Percentiles rank a stretch among this genome's conserved stretches.
These are phyloP conservation scores for Chrysanthemum makinoi DNA, from an alignment of 129 eudicot species.

Conservation along the genomic window DNA sequence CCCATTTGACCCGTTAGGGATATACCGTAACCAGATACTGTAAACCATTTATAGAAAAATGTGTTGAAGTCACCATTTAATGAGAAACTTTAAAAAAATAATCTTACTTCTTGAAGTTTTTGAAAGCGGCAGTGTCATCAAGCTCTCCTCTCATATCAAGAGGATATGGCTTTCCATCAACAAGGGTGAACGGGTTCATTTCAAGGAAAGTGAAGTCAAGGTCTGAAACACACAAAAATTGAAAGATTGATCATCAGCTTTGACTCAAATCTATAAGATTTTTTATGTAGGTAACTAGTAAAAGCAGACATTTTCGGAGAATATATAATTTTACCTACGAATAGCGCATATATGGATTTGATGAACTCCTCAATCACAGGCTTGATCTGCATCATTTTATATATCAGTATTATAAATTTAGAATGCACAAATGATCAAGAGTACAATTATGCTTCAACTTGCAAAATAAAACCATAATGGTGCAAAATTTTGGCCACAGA, in stretches of 20 bases:
- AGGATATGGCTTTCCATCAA: conserved; percentile 97
- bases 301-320: not conserved
- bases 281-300: conserved; percentile 5
- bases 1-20: no score
- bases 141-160: conserved; percentile 99
- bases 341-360: conserved; percentile 58
- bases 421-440: conserved; percentile 11
- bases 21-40: no score
- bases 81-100: not conserved
- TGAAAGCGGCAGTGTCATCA: conserved; percentile 96
- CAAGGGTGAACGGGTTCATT: conserved; percentile 95
- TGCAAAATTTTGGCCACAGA: not conserved
- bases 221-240: conserved; percentile 39
- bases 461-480: conserved; percentile 2
- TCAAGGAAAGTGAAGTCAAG: conserved; percentile 98
- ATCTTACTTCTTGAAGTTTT: conserved; percentile 85
- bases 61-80: no score
- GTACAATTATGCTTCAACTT: conserved; percentile 10
- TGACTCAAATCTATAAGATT: conserved; percentile 5
- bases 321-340: conserved; percentile 50
- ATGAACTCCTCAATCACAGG: conserved; percentile 80
- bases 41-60: no score
- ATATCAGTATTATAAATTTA: conserved; percentile 19
- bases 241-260: conserved; percentile 4
- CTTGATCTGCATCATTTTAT: conserved; percentile 53